These are phyloP conservation scores for Termitomyces sp. DNA, from an alignment of 768 basidiomycete species.

Conservation along the genomic window DNA sequence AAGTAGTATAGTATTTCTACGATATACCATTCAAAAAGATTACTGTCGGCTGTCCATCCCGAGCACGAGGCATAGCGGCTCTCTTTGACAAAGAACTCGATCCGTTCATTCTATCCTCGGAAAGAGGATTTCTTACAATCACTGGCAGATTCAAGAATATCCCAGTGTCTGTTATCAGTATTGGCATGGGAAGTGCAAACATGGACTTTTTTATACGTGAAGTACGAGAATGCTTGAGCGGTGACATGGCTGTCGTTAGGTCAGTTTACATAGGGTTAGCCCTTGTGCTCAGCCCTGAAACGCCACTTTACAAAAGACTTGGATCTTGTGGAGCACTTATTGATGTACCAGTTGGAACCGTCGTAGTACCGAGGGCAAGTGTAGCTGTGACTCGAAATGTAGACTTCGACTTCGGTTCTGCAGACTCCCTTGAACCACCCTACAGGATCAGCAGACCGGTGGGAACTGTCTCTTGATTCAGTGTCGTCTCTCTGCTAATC, in stretches of 20 bases:
- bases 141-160: conserved; percentile 59
- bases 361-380: conserved; percentile 66
- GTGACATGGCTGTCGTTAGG: conserved; percentile 52
- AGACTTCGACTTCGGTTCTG: conserved; percentile 65
- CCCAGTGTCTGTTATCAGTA: conserved; percentile 69
- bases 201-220: conserved; percentile 86
- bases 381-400: conserved; percentile 70
- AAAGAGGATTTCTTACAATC: conserved; percentile 71
- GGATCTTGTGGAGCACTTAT: conserved; percentile 75
- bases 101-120: conserved; percentile 60
- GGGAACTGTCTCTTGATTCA: not conserved
- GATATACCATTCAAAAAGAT: conserved; percentile 33
- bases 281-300: conserved; percentile 3
- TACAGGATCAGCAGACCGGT: conserved; percentile 70
- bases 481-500: not conserved
- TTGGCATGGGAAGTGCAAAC: conserved; percentile 81
- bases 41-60: conserved; percentile 69
- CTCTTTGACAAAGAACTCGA: conserved; percentile 54
- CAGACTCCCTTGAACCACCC: conserved; percentile 35
- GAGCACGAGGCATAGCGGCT: conserved; percentile 54
- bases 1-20: not conserved
- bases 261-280: conserved; percentile 16
- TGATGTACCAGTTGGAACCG: conserved; percentile 66
- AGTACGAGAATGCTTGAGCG: conserved; percentile 64
- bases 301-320: conserved; percentile 37